Conservation (phyloP, 2,329 filamentous ascomycete species). For the Chalara sp. region DNA sequence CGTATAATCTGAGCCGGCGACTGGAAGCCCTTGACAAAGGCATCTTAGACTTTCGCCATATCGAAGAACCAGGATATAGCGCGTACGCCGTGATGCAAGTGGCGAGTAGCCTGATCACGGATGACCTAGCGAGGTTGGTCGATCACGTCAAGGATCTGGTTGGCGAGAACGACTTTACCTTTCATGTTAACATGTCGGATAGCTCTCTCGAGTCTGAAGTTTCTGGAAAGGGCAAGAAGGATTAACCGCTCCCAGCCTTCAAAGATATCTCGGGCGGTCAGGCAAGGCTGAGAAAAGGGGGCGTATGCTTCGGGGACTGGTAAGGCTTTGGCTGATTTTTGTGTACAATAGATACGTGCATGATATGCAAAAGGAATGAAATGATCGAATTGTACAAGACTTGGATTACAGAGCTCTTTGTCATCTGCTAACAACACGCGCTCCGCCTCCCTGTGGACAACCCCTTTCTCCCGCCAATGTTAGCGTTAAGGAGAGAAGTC, state of each 20-base stretch:
- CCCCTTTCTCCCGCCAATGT: too few species aligned
- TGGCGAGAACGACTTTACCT: constrained; percentile 63
- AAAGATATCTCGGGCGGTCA: background rate
- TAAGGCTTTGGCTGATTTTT: too few species aligned
- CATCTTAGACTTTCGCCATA: constrained; percentile 56
- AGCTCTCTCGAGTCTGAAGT: constrained; percentile 2
- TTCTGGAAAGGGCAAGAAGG: constrained; percentile 17
- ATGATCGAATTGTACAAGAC: too few species aligned
- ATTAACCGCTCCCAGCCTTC: constrained; percentile 5
- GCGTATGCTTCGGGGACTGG: too few species aligned
- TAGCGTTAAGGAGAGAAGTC: too few species aligned
- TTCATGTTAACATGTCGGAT: constrained; percentile 16
- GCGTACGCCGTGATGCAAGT: constrained; percentile 70
- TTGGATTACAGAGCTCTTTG: too few species aligned
- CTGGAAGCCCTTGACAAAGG: constrained; percentile 52
- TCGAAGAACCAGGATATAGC: constrained; percentile 65
- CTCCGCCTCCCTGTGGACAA: too few species aligned
- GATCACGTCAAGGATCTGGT: constrained; percentile 58
- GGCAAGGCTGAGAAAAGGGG: too few species aligned
- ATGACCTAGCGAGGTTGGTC: constrained; percentile 60
- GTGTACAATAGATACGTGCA: too few species aligned
- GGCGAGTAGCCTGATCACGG: constrained; percentile 60
- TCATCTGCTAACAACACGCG: too few species aligned
- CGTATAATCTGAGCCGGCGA: constrained; percentile 52
- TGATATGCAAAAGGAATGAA: too few species aligned